Base-by-base conservation (phyloP, 495 filamentous ascomycete species). In the Penicillium samsonianum region DNA sequence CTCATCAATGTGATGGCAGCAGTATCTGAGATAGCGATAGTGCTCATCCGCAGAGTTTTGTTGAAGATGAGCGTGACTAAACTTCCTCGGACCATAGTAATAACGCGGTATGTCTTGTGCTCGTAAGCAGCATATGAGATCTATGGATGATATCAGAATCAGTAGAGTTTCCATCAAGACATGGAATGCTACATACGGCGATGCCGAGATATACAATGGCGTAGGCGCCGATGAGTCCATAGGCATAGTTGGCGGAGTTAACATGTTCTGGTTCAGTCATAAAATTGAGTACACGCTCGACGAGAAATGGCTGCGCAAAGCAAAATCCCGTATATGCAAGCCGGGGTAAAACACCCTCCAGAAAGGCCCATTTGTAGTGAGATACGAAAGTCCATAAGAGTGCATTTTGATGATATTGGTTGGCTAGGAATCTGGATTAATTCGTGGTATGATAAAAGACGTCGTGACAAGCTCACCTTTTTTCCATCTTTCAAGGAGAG, bases 281-380 rank as follows among this genome's bases (percentile, higher is more conserved):
- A 33, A 78, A 79, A 22, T 61, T 58, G 16, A 83, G 62, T 0
- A 81, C 72, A 5, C 72, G 67, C 44, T 77, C 64, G 25, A 89
- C 79, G 38, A 88, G 71, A 49, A 89, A 82, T 0, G 86, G 85
- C 61, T 87, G 85, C 38, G 75, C 76, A 58, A 84, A 84, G 23
- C 62, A 77, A 63, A 88, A 85, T 1, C 71, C 84, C 25, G 76
- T 83, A 12, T 77, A 69, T 28, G 65, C 74, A 5, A 83, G 57
- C 5, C 83, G 76, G 1, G 85, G 82, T 16, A 77, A 58, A 28
- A 82, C 71, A 5, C 71, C 77, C 16, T 65, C 64, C 2, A 76
- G 56, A 20, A 81, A 49, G 59, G 67, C 68, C 59, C 65, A 71
- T 58, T 64, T 74, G 35, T 62, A 60, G 42, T 65, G 62, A 78